Percentiles rank a stretch among this genome's conserved stretches.
Evolutionary conservation across 1,284 basidiomycete genomes (phyloP).

Genomic region (Cutaneotrichosporon mucoides): DNA sequence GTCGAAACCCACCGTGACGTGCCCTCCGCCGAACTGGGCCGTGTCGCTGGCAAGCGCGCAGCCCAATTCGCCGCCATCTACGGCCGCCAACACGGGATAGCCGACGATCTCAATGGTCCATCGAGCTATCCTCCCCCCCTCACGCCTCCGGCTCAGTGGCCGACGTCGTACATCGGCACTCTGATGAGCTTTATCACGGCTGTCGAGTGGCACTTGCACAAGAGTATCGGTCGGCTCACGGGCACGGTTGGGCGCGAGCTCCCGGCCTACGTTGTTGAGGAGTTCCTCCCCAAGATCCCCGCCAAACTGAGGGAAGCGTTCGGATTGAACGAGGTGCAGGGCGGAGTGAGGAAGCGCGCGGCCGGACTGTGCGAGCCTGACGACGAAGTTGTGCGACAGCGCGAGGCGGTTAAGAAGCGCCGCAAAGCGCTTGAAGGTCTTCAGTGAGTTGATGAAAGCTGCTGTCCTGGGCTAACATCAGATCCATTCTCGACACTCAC

Average conservation of each 20-base stretch:
- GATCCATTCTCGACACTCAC: background rate
- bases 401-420: background rate
- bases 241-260: background rate
- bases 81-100: background rate
- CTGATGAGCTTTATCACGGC: background rate
- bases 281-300: slow-evolving; percentile 6
- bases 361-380: slow-evolving; percentile 15
- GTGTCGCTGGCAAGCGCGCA: background rate
- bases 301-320: slow-evolving; percentile 14
- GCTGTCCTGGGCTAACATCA: background rate
- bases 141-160: slow-evolving; percentile 8
- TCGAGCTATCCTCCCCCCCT: no score
- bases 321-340: slow-evolving; percentile 10
- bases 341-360: slow-evolving; percentile 2
- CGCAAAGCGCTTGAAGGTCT: background rate
- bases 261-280: slow-evolving; percentile 2
- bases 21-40: background rate
- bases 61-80: background rate
- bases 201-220: background rate
- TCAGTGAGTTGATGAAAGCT: background rate
- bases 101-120: no score
- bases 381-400: slow-evolving; percentile 5
- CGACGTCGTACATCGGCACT: background rate
- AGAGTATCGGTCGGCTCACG: background rate
- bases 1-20: background rate